A percentile compares a stretch with the other conserved stretches of the same genome.
These are phyloP conservation scores for Ophiocordyceps robertsii DNA, from an alignment of 2,329 filamentous ascomycete species.

Conservation along the genomic window DNA sequence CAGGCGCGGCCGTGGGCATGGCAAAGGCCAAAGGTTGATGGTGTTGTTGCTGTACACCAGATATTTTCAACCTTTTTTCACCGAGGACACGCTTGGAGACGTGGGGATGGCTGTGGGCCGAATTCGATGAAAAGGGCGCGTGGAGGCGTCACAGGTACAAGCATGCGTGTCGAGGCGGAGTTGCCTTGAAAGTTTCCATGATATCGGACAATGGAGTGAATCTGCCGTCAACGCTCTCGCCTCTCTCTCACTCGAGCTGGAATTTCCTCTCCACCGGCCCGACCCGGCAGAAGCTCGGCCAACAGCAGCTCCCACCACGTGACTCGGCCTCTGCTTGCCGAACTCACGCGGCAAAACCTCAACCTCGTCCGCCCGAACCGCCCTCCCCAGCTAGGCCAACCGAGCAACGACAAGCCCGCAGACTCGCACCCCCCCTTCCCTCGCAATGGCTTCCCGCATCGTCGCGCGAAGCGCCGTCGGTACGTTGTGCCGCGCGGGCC, in stretches of 20 bases:
- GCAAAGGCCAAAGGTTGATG: not conserved
- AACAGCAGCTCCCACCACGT: constrained; percentile 17
- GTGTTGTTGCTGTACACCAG: too few species aligned
- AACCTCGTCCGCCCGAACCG: constrained; percentile 21
- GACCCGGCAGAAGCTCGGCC: not conserved
- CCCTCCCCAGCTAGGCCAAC: constrained; percentile 18
- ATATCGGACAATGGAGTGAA: too few species aligned
- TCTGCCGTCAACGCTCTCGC: too few species aligned
- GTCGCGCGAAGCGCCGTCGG: constrained; percentile 91
- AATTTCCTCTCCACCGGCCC: too few species aligned
- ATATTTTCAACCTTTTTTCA: too few species aligned
- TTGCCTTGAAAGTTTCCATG: too few species aligned
- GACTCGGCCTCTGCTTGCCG: constrained; percentile 15
- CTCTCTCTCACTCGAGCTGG: too few species aligned
- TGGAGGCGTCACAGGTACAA: too few species aligned
- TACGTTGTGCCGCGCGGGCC: constrained; percentile 37
- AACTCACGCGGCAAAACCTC: constrained; percentile 37
- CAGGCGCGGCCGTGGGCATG: constrained; percentile 12
- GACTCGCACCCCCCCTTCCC: constrained; percentile 31
- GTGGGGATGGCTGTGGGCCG: too few species aligned
- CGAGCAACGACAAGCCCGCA: constrained; percentile 28
- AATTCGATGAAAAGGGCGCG: too few species aligned
- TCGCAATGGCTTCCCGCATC: constrained; percentile 95
- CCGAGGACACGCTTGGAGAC: too few species aligned
- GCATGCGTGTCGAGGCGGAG: too few species aligned